Evolutionary conservation across 2,329 filamentous ascomycete genomes (phyloP), one percentile per base, ranked within the genome.

Genomic region (Colletotrichum trifolii): DNA sequence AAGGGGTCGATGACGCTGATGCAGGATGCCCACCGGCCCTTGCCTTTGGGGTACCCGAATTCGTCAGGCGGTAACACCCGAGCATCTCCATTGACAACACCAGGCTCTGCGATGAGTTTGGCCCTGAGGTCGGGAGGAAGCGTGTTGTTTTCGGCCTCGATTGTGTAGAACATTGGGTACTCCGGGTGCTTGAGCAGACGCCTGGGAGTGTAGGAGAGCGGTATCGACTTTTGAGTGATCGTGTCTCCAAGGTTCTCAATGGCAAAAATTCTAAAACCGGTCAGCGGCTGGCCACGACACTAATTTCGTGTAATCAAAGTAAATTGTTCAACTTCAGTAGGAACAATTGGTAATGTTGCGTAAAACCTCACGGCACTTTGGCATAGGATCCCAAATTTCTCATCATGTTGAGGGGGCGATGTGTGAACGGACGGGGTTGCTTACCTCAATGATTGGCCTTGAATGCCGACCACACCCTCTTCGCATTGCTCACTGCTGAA

Each of bases 401-500:
- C 90, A 91, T 92, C 88, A 90, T 84, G 69, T 72, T 60, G 53
- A 38, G 34, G 72, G 72, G 68, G 61, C 75, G 74, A 69, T 66
- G 74, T 73, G 76, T 75, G 74, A 66, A 67, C 64, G 69, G 59
- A 47, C 58, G 55, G 8, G 66, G 59, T 12, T 60, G 80, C 79
- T 77, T 89, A 97, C 94, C 93, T 87, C 70, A 97, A 78, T 75
- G 93, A 96, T 76, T 95, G 91, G 52, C 90, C 93, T 79, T 96
- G 92, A 67, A 97, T 95, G 66, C 94, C 94, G 58, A 97, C 95
- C 84, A 97, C 95, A 60, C 94, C 94, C 78, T 97, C 92, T 47
- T 91, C 89, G 72, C 94, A 97, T 76, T 97, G 92, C 75, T 97
- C 93, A 74, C 94, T 97, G 76, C 92, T 95, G 75, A 99, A 98